A percentile compares a stretch with the other conserved stretches of the same genome.
Conservation (phyloP, 306 rosid species). For the Morella rubra region DNA sequence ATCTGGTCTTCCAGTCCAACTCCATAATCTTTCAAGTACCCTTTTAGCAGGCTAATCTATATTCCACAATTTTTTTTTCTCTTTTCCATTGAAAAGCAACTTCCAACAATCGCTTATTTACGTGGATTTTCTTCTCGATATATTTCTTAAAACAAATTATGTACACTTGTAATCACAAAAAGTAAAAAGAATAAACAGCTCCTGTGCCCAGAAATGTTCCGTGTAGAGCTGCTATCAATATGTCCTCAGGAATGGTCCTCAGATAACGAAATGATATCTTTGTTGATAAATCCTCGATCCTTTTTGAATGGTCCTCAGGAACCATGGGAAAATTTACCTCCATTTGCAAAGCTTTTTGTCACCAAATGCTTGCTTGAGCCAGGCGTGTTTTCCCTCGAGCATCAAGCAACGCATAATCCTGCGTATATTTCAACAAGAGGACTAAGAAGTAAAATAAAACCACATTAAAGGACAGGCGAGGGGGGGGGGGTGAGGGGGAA, state of each 20-base stretch:
- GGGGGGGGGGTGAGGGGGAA: no score
- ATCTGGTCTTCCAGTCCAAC: no score
- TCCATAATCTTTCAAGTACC: no score
- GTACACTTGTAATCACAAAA: background rate
- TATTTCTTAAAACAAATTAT: background rate
- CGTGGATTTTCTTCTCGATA: background rate
- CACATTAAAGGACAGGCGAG: background rate
- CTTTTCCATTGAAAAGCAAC: no score
- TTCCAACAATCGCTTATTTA: no score
- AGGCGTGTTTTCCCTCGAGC: conserved; percentile 46
- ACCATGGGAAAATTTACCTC: conserved; percentile 17
- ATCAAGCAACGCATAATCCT: conserved; percentile 71
- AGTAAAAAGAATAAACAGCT: background rate
- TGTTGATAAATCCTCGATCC: background rate
- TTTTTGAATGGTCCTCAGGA: conserved; percentile 21
- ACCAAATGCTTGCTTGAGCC: conserved; percentile 54
- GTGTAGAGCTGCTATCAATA: background rate
- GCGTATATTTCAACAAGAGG: conserved; percentile 23
- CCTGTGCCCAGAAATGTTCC: background rate
- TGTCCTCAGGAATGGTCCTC: background rate
- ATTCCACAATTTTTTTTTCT: no score
- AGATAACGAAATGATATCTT: background rate
- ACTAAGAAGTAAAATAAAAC: background rate
- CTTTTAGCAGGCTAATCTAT: no score
- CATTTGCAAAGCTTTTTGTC: conserved; percentile 25